Base-by-base conservation (phyloP, 768 basidiomycete genomes). In the Xerocomus brunneocitrinus region DNA sequence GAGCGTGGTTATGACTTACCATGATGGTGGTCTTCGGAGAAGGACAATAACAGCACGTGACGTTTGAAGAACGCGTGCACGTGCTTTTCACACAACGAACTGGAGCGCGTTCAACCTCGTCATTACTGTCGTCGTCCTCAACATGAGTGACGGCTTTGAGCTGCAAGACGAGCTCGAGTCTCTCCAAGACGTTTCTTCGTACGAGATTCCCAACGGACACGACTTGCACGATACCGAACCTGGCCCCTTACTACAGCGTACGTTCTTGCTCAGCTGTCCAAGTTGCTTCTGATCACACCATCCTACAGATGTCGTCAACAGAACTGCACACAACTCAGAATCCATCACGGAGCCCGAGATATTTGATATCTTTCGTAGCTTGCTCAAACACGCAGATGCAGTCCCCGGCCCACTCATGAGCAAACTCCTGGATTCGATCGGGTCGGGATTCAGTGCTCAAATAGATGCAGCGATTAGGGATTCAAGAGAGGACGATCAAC, bases 391-490 rank as follows among this genome's bases (percentile, higher is more conserved):
- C 58, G 77, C 85, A 0, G 79, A 82, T 41, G 67, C 73, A 3
- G 79, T 93, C 7, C 78, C 81, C 4, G 83, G 82, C 24, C 61
- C 77, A 0, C 73, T 84, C 45, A 87, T 95, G 81, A 85, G 73
- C 73, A 95, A 97, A 67, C 74, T 95, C 0, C 78, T 98, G 43
- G 95, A 98, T 71, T 87, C 90, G 3, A 78, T 97, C 52, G 73
- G 82, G 1, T 95, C 92, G 0, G 88, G 84, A 0, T 79, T 93
- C 50, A 77, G 77, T 42, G 70, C 82, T 2, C 85, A 92, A 68
- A 74, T 92, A 41, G 92, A 95, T 19, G 75, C 80, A 22, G 83
- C 89, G 4, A 63, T 78, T 30, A 79, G 78, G 49, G 89, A 92
- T 58, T 70, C 89, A 25, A 84, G 89, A 8, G 73, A 79, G 6